These are phyloP conservation scores for Exophiala xenobiotica DNA, from an alignment of 2,329 filamentous ascomycete species.

Conservation along the genomic window DNA sequence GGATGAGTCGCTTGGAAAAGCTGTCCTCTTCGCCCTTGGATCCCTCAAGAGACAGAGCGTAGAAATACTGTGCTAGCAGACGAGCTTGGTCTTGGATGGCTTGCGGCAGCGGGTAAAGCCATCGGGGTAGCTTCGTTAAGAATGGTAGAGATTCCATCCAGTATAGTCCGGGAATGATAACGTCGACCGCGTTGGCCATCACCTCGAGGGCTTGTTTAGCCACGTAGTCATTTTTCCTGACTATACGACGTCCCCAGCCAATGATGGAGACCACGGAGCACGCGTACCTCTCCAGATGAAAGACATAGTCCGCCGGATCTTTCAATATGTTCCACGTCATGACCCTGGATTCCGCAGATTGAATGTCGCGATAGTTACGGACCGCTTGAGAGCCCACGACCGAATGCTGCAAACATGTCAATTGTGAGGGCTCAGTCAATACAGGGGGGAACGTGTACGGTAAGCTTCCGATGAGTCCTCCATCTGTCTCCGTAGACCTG, in stretches of 20 bases:
- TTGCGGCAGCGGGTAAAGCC: constrained; percentile 17
- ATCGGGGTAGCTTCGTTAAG: constrained; percentile 42
- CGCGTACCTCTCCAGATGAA: constrained; percentile 41
- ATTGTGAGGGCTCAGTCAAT: too few species aligned
- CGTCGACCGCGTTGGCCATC: constrained; percentile 22
- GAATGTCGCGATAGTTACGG: constrained; percentile 51
- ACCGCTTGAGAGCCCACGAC: constrained; percentile 57
- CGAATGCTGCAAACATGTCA: constrained; percentile 36
- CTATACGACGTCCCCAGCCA: constrained; percentile 20
- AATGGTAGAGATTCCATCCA: constrained; percentile 27
- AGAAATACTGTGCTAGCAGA: constrained; percentile 52
- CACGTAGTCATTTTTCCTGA: constrained; percentile 39
- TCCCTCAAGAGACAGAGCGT: constrained; percentile 53
- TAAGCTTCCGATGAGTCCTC: constrained; percentile 49
- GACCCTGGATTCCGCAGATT: constrained; percentile 58
- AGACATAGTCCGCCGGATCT: constrained; percentile 37
- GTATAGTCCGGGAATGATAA: constrained; percentile 21
- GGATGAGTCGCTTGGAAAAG: constrained; percentile 48
- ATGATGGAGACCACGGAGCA: constrained; percentile 34
- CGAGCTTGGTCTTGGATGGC: constrained; percentile 37
- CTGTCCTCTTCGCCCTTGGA: constrained; percentile 40
- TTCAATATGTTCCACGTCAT: constrained; percentile 45
- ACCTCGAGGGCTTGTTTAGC: constrained; percentile 18
- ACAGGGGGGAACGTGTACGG: too few species aligned
- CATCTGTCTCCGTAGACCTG: constrained; percentile 40